Evolutionary conservation across 2,329 filamentous ascomycete species (phyloP), one percentile per base, ranked within the genome.

Genomic region (Fusarium sp.): DNA sequence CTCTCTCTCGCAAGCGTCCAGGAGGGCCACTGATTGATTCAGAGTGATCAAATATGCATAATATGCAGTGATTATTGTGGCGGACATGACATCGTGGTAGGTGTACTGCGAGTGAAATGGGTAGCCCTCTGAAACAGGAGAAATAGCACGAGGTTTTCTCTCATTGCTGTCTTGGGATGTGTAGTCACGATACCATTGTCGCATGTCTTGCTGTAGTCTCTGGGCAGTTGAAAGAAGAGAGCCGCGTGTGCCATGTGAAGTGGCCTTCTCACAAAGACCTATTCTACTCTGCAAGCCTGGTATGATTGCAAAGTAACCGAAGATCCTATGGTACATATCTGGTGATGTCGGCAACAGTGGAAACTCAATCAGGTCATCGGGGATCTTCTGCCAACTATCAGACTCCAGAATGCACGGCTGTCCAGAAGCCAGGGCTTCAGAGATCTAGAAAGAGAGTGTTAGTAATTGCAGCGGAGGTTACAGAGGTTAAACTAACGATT

Each of bases 181-280:
- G n/a, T 39, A 53, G 3, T 39, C 49, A 9, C 9, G 22, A 13
- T 38, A 17, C 49, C 49, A 53, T 0, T 13, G 22, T 1, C 7
- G 7, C 49, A 38, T 27, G 3, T 15, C 10, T n/a, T 3, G 13
- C 1, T 1, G 33, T 17, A 52, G 33, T 9, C 6, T 14, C 1
- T 27, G 6, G 4, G 33, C 33, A 1, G 13, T 9, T 12, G 7
- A 25, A 15, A 52, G 33, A 0, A 52, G 31, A 9, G 22, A 4
- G 0, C 0, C 11, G 0, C 5, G 22, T 3, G 4, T 36, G 2
- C 11, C 9, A 14, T 52, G n/a, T 0, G 17, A 7, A 0, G 17
- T 7, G 8, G 8, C 3, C 22, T 1, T 25, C 3, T 4, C 7
- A 3, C 31, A 36, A 5, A 36, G 47, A 4, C 3, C 9, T 1